These are phyloP conservation scores for Dothideomycetes sp. DNA, from an alignment of 2,329 filamentous ascomycete species.

Conservation along the genomic window DNA sequence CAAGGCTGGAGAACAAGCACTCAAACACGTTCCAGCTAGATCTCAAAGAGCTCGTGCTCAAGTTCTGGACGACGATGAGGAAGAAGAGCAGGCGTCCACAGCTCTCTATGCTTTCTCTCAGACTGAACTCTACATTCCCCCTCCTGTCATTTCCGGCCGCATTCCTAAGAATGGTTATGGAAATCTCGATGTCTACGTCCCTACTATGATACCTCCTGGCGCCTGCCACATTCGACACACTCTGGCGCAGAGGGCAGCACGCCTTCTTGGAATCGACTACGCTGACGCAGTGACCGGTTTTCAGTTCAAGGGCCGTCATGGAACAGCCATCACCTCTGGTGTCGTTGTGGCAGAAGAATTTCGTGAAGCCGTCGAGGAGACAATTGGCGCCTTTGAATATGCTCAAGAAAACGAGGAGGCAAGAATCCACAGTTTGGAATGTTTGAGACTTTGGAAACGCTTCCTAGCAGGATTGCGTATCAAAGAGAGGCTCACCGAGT, in stretches of 20 bases:
- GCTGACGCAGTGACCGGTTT: constrained; percentile 88
- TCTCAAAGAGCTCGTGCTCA: constrained; percentile 15
- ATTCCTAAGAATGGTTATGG: constrained; percentile 56
- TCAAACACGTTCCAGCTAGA: constrained; percentile 54
- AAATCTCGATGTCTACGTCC: constrained; percentile 55
- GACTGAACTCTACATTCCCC: constrained; percentile 64
- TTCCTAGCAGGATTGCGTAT: constrained; percentile 58
- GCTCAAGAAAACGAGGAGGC: constrained; percentile 55
- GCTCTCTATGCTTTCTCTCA: constrained; percentile 53
- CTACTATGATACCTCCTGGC: constrained; percentile 54
- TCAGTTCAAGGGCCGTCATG: constrained; percentile 73
- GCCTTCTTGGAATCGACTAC: constrained; percentile 70
- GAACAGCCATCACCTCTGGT: constrained; percentile 73
- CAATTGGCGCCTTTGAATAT: constrained; percentile 59
- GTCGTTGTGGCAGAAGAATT: constrained; percentile 66
- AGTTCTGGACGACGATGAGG: constrained; percentile 30
- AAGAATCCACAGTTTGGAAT: constrained; percentile 41
- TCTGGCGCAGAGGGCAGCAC: constrained; percentile 61
- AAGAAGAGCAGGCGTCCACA: constrained; percentile 42
- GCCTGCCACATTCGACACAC: constrained; percentile 48
- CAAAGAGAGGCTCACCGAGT: constrained; percentile 51
- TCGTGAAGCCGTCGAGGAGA: constrained; percentile 60
- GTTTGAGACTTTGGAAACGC: constrained; percentile 50
- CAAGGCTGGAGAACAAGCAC: constrained; percentile 59
- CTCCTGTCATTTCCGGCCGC: constrained; percentile 62